A percentile compares a stretch with the other conserved stretches of the same genome.
Evolutionary conservation across 2,329 filamentous ascomycete species (phyloP).

Genomic region (Fusarium proliferatum): DNA sequence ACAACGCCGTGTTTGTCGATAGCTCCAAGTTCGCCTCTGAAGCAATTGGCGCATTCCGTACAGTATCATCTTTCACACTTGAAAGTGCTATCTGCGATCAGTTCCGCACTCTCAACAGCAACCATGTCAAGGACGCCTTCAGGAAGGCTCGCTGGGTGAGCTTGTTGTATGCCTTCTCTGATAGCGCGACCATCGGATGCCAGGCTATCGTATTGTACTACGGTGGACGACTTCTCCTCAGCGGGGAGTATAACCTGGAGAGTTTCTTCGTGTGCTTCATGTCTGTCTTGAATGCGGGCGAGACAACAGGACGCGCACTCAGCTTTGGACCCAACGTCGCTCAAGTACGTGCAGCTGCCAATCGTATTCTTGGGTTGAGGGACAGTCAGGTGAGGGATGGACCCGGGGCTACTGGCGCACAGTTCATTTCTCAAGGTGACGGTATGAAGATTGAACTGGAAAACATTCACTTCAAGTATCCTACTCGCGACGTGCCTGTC

Average conservation of each 20-base stretch:
- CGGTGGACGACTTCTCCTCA: slow-evolving; percentile 67
- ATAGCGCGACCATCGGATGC: slow-evolving; percentile 72
- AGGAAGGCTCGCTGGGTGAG: slow-evolving; percentile 70
- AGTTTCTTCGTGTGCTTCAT: slow-evolving; percentile 70
- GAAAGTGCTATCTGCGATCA: slow-evolving; percentile 72
- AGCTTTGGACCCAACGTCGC: slow-evolving; percentile 73
- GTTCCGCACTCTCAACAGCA: slow-evolving; percentile 67
- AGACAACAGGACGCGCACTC: slow-evolving; percentile 59
- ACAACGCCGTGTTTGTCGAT: slow-evolving; percentile 74
- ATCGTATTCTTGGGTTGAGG: slow-evolving; percentile 66
- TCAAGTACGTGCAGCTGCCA: slow-evolving; percentile 67
- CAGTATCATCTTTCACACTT: slow-evolving; percentile 76
- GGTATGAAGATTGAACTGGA: slow-evolving; percentile 67
- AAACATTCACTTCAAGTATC: slow-evolving; percentile 70
- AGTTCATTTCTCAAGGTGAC: slow-evolving; percentile 49
- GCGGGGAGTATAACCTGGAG: slow-evolving; percentile 58
- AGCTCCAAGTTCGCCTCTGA: slow-evolving; percentile 81
- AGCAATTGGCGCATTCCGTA: slow-evolving; percentile 78
- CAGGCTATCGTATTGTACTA: slow-evolving; percentile 75
- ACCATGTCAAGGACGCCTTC: slow-evolving; percentile 69
- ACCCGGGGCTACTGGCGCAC: slow-evolving; percentile 47
- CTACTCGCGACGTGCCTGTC: slow-evolving; percentile 65
- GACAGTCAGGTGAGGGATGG: slow-evolving; percentile 44
- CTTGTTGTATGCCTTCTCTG: slow-evolving; percentile 74
- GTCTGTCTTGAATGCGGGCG: slow-evolving; percentile 70